A percentile compares a stretch with the other conserved stretches of the same genome.
Evolutionary conservation across 345 rosid genomes (phyloP).

Genomic region (Clausena lansium): DNA sequence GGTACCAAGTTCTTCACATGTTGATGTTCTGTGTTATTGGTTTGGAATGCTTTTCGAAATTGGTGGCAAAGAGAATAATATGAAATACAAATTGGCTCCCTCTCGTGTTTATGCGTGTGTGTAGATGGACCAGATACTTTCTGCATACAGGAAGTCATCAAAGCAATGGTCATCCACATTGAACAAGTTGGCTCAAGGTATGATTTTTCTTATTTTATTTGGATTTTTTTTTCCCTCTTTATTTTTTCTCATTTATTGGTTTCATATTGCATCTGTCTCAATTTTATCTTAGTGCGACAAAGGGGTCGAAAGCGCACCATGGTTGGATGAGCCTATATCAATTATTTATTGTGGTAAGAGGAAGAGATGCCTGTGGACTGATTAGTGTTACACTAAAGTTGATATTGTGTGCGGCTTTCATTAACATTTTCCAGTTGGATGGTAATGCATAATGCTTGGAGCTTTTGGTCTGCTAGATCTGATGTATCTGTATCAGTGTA

Average conservation of each 20-base stretch:
- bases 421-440: not conserved
- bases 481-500: constrained; percentile 1
- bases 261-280: constrained; percentile 6
- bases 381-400: not conserved
- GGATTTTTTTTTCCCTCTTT: not conserved
- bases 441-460: not conserved
- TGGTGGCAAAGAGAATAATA: not conserved
- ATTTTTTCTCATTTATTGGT: constrained; percentile 13
- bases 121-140: constrained; percentile 80
- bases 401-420: not conserved
- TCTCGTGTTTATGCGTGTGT: constrained; percentile 10
- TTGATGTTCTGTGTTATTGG: not conserved
- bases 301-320: constrained; percentile 94
- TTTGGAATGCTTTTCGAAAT: not conserved
- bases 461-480: not conserved
- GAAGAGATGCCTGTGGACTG: not conserved
- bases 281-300: constrained; percentile 60
- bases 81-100: not conserved
- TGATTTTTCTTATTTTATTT: not conserved
- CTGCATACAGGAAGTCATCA: constrained; percentile 84
- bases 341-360: not conserved
- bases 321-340: constrained; percentile 60
- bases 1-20: not conserved
- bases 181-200: constrained; percentile 98
- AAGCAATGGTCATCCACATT: constrained; percentile 94